Conservation (phyloP, 192 early-diverging fungal species). For the Glomus cerebriforme region DNA sequence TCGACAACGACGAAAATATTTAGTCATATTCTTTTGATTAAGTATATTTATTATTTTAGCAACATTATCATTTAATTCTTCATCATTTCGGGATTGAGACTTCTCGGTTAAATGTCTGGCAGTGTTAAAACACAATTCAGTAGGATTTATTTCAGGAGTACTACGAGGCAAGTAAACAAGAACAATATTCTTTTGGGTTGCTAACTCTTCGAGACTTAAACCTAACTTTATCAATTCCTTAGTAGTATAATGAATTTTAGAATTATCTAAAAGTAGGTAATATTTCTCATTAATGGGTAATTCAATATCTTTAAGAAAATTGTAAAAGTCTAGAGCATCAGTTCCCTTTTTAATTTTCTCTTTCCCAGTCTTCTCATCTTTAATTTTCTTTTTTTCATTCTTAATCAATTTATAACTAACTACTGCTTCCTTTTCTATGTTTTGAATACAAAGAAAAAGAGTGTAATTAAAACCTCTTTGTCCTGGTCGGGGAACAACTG, state of each 20-base stretch:
- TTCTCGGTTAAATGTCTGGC: background rate
- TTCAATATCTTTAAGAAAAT: constrained; percentile 10
- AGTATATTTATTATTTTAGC: background rate
- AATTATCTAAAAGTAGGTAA: constrained; percentile 9
- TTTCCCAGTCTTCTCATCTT: too few species aligned
- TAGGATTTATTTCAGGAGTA: constrained; percentile 3
- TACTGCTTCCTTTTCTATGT: background rate
- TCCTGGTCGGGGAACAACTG: background rate
- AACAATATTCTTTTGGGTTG: background rate
- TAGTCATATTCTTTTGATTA: background rate
- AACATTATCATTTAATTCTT: background rate
- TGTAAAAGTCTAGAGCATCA: background rate
- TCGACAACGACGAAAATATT: background rate
- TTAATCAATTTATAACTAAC: constrained; percentile 2
- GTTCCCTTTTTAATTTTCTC: too few species aligned
- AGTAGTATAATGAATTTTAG: constrained; percentile 3
- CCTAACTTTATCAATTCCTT: background rate
- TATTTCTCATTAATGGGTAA: background rate
- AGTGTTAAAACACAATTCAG: constrained; percentile 11
- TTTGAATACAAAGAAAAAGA: background rate
- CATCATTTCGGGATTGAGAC: background rate
- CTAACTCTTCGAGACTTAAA: background rate
- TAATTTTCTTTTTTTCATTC: too few species aligned
- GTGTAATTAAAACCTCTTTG: background rate
- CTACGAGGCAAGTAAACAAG: background rate